Percentiles rank a stretch among this genome's conserved stretches.
Conservation (phyloP, 140 eudicot species). For the Oenanthe javanica region DNA sequence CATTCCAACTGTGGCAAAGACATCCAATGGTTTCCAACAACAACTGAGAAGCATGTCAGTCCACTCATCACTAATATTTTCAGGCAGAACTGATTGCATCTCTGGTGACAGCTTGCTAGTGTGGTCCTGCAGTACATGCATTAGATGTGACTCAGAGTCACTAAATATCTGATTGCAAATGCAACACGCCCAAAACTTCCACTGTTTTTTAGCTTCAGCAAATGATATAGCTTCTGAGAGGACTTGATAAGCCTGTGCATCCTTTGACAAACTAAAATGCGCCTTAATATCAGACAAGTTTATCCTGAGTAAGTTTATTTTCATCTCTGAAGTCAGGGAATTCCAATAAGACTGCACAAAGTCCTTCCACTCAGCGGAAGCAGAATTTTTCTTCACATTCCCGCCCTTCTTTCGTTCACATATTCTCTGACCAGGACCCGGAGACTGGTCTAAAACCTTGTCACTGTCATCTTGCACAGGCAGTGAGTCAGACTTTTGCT, state of each 20-base stretch:
- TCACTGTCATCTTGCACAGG: constrained; percentile 34
- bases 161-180: constrained; percentile 67
- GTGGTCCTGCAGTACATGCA: constrained; percentile 66
- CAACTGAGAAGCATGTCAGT: constrained; percentile 72
- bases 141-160: constrained; percentile 45
- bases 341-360: constrained; percentile 65
- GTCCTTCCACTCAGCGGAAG: constrained; percentile 65
- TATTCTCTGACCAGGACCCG: constrained; percentile 38
- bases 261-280: constrained; percentile 62
- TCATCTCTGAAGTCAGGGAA: constrained; percentile 48
- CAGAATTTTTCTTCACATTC: constrained; percentile 40
- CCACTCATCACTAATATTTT: constrained; percentile 66
- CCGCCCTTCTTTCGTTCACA: constrained; percentile 63
- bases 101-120: constrained; percentile 53
- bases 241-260: constrained; percentile 44
- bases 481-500: constrained; percentile 61
- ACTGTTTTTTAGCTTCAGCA: constrained; percentile 44
- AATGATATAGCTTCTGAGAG: constrained; percentile 62
- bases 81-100: constrained; percentile 62
- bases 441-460: constrained; percentile 40
- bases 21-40: constrained; percentile 78
- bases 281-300: constrained; percentile 46
- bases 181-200: constrained; percentile 84
- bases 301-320: constrained; percentile 52
- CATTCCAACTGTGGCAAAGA: constrained; percentile 53